A percentile compares a stretch with the other conserved stretches of the same genome.
phyloP scores from a whole-genome alignment of 1,284 basidiomycete species.

The Cutaneotrichosporon cavernicola region DNA sequence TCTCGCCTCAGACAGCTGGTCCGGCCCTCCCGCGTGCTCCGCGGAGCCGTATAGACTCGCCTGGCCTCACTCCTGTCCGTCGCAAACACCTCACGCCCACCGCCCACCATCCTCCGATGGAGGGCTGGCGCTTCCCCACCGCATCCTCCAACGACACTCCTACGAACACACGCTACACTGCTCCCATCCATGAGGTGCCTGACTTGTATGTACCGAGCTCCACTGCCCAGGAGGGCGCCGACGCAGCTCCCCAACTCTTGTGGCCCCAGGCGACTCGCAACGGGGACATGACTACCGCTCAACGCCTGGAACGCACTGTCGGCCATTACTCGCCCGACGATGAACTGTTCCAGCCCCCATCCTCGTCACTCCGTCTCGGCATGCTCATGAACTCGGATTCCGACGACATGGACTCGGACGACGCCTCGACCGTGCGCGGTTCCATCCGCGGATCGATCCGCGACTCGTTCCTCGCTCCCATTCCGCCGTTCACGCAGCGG shows the following conservation, averaged over 20 bases:
- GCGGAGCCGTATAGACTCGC: constrained; percentile 28
- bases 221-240: not conserved
- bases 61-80: constrained; percentile 28
- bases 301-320: not conserved
- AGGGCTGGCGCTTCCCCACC: constrained; percentile 45
- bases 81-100: constrained; percentile 33
- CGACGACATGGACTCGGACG: constrained; percentile 28
- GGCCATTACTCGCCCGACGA: constrained; percentile 7
- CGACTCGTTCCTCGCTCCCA: constrained; percentile 14
- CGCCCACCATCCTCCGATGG: constrained; percentile 41
- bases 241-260: constrained; percentile 4
- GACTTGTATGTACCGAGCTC: not conserved
- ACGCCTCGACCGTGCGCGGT: constrained; percentile 21
- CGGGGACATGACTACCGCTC: not conserved
- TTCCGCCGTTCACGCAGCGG: constrained; percentile 19
- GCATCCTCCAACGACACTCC: constrained; percentile 21
- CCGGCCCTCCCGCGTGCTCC: constrained; percentile 28
- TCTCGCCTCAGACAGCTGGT: constrained; percentile 41
- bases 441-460: constrained; percentile 17
- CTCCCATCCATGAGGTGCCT: not conserved
- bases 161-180: constrained; percentile 7
- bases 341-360: constrained; percentile 29
- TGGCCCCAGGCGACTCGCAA: constrained; percentile 14
- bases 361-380: constrained; percentile 43
- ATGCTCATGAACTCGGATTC: constrained; percentile 37